These are phyloP conservation scores for Puccinia novopanici DNA, from an alignment of 1,284 basidiomycete species.

Conservation along the genomic window DNA sequence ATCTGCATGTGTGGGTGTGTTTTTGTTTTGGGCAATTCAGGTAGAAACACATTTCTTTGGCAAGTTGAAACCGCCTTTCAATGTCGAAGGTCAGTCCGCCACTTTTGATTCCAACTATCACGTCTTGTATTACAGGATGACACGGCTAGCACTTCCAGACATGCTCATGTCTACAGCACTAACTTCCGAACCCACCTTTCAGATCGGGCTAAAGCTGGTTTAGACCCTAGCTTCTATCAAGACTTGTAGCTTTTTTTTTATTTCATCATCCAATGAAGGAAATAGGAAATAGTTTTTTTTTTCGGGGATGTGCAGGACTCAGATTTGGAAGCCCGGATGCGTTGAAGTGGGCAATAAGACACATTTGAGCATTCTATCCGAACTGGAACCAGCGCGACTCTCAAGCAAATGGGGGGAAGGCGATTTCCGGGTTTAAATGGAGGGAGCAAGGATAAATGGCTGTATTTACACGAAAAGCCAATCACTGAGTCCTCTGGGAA, in stretches of 20 bases:
- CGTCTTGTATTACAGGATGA: no score
- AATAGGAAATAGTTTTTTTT: not conserved
- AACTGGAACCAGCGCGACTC: no score
- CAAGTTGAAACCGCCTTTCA: constrained; percentile 58
- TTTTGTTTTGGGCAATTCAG: not conserved
- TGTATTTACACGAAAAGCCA: no score
- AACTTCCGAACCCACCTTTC: not conserved
- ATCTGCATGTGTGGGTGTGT: not conserved
- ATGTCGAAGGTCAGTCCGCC: constrained; percentile 51
- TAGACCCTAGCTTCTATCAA: constrained; percentile 58
- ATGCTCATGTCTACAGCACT: not conserved
- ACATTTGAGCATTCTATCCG: no score
- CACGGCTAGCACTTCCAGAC: not conserved
- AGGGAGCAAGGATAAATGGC: no score
- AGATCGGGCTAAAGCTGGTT: constrained; percentile 57
- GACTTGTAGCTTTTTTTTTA: constrained; percentile 52
- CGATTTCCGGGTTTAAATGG: no score
- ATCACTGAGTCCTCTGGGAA: no score
- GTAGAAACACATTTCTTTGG: constrained; percentile 57
- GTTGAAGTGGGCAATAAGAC: no score
- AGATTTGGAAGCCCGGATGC: no score
- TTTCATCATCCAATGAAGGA: not conserved
- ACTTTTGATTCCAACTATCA: not conserved
- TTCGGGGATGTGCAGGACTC: no score
- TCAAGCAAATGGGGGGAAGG: no score